Evolutionary conservation across 176 grass and related monocot genomes (phyloP).

Genomic region (Miscanthus lutarioriparius): DNA sequence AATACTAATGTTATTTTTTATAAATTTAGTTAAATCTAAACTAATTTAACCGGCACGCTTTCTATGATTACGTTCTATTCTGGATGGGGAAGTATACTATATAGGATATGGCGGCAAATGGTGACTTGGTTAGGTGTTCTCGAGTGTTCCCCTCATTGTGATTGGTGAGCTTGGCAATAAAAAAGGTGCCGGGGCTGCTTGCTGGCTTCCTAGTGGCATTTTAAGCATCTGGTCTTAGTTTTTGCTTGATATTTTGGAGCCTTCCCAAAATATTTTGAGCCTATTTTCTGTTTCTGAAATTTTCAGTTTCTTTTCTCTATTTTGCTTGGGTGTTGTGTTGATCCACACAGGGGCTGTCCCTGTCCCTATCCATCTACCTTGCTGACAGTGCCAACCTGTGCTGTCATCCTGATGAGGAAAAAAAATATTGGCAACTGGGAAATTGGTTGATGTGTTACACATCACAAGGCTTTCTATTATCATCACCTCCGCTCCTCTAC

Average conservation of each 20-base stretch:
- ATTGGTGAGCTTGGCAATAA: constrained; percentile 40
- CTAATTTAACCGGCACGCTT: no score
- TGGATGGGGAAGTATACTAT: no score
- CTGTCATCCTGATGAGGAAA: constrained; percentile 14
- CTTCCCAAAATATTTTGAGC: background rate
- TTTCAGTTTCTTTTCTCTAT: background rate
- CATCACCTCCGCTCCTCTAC: background rate
- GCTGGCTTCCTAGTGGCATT: constrained; percentile 14
- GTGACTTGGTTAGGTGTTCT: constrained; percentile 43
- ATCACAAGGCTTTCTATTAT: no score
- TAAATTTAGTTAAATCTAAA: no score
- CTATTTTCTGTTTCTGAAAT: background rate
- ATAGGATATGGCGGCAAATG: no score
- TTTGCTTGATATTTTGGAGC: constrained; percentile 24
- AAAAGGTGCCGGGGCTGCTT: constrained; percentile 22
- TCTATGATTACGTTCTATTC: no score
- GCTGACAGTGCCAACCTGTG: constrained; percentile 49
- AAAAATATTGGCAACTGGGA: no score
- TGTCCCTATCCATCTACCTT: constrained; percentile 54
- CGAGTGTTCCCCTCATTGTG: constrained; percentile 12
- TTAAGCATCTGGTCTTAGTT: constrained; percentile 28
- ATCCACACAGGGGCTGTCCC: constrained; percentile 39
- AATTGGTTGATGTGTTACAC: no score
- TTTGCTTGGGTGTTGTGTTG: constrained; percentile 26
- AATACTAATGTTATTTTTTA: no score